Evolutionary conservation across 2,329 filamentous ascomycete genomes (phyloP).

Genomic region (Colletotrichum phormii): DNA sequence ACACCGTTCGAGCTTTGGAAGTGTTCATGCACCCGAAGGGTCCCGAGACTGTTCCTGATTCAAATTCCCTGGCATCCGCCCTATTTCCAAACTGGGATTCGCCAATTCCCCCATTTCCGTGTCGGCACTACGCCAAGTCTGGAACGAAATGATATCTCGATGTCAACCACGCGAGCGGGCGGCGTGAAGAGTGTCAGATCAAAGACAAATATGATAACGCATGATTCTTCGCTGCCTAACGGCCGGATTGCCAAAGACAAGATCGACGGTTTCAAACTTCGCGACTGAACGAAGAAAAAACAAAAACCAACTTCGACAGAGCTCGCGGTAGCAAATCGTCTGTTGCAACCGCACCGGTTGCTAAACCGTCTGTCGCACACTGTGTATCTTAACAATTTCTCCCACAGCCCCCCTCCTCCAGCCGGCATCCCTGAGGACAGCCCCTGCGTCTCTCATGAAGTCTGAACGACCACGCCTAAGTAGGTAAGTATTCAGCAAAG

Average conservation of each 20-base stretch:
- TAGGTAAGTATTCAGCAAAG: neutral
- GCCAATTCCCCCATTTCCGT: neutral
- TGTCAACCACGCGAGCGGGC: neutral
- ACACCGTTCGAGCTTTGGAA: slow-evolving; percentile 4
- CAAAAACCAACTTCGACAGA: neutral
- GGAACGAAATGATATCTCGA: slow-evolving; percentile 1
- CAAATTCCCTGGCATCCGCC: neutral
- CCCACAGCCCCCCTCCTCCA: slow-evolving; percentile 11
- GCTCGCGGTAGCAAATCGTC: neutral
- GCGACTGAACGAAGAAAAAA: too few species aligned
- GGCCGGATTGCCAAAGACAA: neutral
- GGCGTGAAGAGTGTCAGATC: neutral
- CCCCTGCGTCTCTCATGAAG: slow-evolving; percentile 3
- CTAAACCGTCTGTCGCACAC: neutral
- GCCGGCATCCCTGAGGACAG: slow-evolving; percentile 7
- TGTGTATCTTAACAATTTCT: slow-evolving; percentile 15
- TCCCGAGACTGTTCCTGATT: slow-evolving; percentile 32
- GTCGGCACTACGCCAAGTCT: slow-evolving; percentile 20
- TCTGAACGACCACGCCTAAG: slow-evolving; percentile 5
- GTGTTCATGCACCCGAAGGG: slow-evolving; percentile 31
- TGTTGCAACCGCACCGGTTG: neutral
- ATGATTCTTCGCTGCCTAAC: neutral
- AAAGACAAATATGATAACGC: neutral
- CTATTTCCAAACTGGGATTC: slow-evolving; percentile 6
- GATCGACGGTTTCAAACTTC: neutral